These are phyloP conservation scores for Sarcomyxa edulis DNA, from an alignment of 768 basidiomycete genomes.

Conservation along the genomic window DNA sequence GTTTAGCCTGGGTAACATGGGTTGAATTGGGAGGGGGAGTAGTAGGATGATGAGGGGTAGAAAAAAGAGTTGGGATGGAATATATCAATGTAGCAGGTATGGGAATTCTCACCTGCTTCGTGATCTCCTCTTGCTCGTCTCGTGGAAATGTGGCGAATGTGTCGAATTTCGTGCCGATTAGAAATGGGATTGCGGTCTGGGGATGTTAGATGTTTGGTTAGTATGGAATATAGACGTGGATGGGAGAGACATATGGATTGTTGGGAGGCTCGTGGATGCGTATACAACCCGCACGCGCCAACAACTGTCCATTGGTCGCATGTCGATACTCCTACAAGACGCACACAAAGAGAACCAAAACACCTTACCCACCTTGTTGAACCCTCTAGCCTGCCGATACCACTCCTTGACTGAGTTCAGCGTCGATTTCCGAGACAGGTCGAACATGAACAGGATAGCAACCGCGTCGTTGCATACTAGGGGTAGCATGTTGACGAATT, in stretches of 20 bases:
- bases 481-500: conserved; percentile 99
- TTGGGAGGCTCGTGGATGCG: no score
- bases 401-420: conserved; percentile 99
- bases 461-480: conserved; percentile 99
- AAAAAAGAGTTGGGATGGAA: no score
- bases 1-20: conserved; percentile 65
- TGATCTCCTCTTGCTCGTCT: conserved; percentile 99
- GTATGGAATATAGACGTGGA: conserved; percentile 2
- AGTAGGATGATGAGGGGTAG: conserved; percentile 5
- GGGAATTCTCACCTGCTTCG: conserved; percentile 75
- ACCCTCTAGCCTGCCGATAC: conserved; percentile 98
- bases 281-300: no score
- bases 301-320: no score
- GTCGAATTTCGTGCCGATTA: conserved; percentile 99
- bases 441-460: conserved; percentile 99
- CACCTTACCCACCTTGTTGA: conserved; percentile 97
- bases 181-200: conserved; percentile 96
- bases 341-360: conserved; percentile 5
- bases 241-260: no score
- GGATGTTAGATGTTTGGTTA: no score
- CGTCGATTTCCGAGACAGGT: conserved; percentile 94
- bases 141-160: conserved; percentile 91
- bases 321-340: no score
- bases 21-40: conserved; percentile 3
- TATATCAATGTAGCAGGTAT: no score